These are phyloP conservation scores for Phytophthora meadii DNA, from an alignment of 352 stramenopile species.

Conservation along the genomic window DNA sequence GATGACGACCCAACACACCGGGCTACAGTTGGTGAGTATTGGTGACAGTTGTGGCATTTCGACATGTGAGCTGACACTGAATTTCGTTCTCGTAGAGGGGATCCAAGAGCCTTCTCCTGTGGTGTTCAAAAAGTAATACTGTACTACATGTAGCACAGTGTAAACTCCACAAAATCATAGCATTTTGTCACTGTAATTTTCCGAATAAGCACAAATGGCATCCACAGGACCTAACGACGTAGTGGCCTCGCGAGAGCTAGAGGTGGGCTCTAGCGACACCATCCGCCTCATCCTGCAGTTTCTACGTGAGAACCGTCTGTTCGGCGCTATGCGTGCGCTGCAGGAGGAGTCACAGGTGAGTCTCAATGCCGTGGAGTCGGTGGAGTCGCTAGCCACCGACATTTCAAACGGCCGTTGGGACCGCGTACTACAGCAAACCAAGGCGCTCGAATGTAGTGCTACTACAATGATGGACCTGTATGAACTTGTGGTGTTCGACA, in stretches of 20 bases:
- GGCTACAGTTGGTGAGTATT: conserved; percentile 15
- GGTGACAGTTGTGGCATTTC: too few species aligned
- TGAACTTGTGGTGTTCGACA: conserved; percentile 88
- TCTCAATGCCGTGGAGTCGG: conserved; percentile 89
- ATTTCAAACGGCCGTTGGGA: conserved; percentile 90
- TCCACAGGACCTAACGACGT: background rate
- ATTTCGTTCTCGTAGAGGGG: conserved; percentile 17
- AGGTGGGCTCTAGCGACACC: conserved; percentile 80
- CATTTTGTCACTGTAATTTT: too few species aligned
- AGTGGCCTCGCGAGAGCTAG: conserved; percentile 35
- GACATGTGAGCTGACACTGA: background rate
- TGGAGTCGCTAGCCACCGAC: conserved; percentile 80
- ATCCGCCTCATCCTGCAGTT: conserved; percentile 94
- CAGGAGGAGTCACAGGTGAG: conserved; percentile 90
- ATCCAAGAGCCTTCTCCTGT: conserved; percentile 47
- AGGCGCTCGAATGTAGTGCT: conserved; percentile 68
- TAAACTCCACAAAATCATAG: too few species aligned
- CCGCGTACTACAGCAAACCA: conserved; percentile 89
- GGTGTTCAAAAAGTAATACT: conserved; percentile 52
- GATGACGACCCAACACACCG: conserved; percentile 15
- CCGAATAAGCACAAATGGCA: conserved; percentile 1
- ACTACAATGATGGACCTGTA: conserved; percentile 88
- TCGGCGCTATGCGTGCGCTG: conserved; percentile 79
- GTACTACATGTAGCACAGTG: too few species aligned
- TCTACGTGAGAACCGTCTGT: conserved; percentile 91